Evolutionary conservation across 73 alveolate genomes (phyloP).

Genomic region (Tetrahymena thermophila): DNA sequence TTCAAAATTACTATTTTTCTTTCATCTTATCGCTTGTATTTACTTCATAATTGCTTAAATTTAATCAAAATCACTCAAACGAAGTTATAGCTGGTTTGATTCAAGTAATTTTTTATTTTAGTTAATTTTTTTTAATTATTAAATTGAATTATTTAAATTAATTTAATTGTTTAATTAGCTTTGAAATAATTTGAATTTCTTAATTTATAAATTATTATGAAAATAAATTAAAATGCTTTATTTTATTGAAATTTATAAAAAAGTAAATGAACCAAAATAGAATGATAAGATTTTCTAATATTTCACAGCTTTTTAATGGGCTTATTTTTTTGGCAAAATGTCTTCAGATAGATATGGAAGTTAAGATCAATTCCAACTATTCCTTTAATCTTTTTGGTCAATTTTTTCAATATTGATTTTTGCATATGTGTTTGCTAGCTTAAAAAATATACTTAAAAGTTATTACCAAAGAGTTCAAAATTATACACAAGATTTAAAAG

Average conservation of each 20-base stretch:
- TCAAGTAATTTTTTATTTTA: neutral
- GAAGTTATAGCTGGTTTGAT: neutral
- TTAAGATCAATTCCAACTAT: neutral
- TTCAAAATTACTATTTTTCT: neutral
- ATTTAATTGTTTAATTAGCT: no score
- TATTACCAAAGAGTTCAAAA: neutral
- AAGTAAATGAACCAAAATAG: neutral
- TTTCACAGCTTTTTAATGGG: neutral
- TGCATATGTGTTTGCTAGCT: neutral
- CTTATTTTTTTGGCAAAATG: neutral
- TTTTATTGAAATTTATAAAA: neutral
- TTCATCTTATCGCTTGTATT: neutral
- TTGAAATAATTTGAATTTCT: no score
- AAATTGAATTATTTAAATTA: no score
- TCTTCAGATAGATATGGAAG: neutral
- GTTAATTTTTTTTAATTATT: neutral
- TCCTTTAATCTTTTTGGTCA: neutral
- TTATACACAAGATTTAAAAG: neutral
- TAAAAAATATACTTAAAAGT: neutral
- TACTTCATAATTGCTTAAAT: neutral
- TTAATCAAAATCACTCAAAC: neutral
- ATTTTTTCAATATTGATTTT: neutral
- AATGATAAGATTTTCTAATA: neutral
- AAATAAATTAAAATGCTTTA: neutral
- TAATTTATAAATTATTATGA: no score